A percentile compares a stretch with the other conserved stretches of the same genome.
These are phyloP conservation scores for Stylonectria norvegica DNA, from an alignment of 2,329 filamentous ascomycete species.

Conservation along the genomic window DNA sequence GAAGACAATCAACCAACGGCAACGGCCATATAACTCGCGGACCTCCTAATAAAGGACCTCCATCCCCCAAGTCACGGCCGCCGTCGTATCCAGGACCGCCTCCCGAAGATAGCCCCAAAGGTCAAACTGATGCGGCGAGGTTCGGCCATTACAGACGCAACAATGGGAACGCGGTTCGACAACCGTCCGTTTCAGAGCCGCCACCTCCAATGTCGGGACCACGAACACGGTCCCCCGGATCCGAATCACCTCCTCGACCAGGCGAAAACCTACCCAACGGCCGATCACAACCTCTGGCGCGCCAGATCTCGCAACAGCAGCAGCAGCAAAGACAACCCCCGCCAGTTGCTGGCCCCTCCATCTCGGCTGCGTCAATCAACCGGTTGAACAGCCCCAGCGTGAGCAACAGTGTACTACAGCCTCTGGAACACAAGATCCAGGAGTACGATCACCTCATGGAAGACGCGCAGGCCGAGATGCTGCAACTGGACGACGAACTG, in stretches of 20 bases:
- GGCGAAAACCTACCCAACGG: constrained; percentile 13
- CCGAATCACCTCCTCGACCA: constrained; percentile 11
- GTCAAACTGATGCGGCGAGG: constrained; percentile 12
- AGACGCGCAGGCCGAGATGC: constrained; percentile 40
- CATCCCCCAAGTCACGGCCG: constrained; percentile 14
- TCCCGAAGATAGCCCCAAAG: constrained; percentile 15
- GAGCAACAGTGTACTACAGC: constrained; percentile 41
- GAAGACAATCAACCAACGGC: constrained; percentile 18
- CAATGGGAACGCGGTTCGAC: constrained; percentile 12
- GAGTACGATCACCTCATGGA: constrained; percentile 43
- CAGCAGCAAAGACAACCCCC: constrained; percentile 17
- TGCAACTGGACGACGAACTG: constrained; percentile 42
- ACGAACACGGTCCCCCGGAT: constrained; percentile 4
- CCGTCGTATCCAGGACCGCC: constrained; percentile 17
- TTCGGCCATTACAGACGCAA: constrained; percentile 23
- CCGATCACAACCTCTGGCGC: constrained; percentile 2
- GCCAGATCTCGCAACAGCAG: constrained; percentile 4
- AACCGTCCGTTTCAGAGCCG: constrained; percentile 19
- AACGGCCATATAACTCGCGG: constrained; percentile 9
- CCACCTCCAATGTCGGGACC: constrained; percentile 4
- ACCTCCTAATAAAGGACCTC: constrained; percentile 8
- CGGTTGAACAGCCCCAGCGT: constrained; percentile 45
- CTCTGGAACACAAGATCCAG: constrained; percentile 42
- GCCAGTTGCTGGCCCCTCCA: constrained; percentile 15
- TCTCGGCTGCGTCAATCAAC: constrained; percentile 30